Percentiles rank a stretch among this genome's conserved stretches.
These are phyloP conservation scores for Solanum sitiens DNA, from an alignment of 257 asterid genomes.

Conservation along the genomic window DNA sequence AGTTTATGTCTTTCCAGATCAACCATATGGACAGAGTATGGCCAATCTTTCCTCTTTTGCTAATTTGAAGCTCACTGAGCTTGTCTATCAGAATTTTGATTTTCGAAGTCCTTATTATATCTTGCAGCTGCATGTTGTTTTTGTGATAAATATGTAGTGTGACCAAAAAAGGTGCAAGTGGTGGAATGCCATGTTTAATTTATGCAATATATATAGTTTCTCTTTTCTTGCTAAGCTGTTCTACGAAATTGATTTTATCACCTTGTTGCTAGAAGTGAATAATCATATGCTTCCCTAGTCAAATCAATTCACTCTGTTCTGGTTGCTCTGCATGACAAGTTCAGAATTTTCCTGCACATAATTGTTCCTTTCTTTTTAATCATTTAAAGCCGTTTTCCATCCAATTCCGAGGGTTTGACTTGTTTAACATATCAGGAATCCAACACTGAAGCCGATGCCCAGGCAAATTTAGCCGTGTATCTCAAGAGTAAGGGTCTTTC, in stretches of 20 bases:
- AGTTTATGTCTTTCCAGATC: conserved; percentile 70
- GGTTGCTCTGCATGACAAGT: not conserved
- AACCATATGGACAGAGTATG: conserved; percentile 75
- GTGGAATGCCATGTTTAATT: not conserved
- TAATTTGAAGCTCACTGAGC: not conserved
- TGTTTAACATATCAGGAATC: conserved; percentile 34
- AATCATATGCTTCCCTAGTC: not conserved
- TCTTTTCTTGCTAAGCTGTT: not conserved
- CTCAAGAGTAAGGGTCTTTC: conserved; percentile 35
- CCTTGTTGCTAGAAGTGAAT: not conserved
- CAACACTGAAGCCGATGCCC: conserved; percentile 87
- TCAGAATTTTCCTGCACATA: not conserved
- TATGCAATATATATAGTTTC: not conserved
- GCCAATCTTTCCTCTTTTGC: not conserved
- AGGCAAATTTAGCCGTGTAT: conserved; percentile 75
- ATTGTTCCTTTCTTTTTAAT: not conserved
- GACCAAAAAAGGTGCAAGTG: not conserved
- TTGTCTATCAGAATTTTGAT: not conserved
- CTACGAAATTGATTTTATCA: not conserved
- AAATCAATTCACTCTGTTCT: not conserved
- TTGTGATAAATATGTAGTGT: not conserved
- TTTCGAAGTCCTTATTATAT: not conserved
- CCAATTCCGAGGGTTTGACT: not conserved
- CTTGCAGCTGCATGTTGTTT: not conserved
- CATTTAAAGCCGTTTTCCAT: not conserved